Conservation (phyloP, 2,329 filamentous ascomycete genomes). For the Epichloe uncinata region DNA sequence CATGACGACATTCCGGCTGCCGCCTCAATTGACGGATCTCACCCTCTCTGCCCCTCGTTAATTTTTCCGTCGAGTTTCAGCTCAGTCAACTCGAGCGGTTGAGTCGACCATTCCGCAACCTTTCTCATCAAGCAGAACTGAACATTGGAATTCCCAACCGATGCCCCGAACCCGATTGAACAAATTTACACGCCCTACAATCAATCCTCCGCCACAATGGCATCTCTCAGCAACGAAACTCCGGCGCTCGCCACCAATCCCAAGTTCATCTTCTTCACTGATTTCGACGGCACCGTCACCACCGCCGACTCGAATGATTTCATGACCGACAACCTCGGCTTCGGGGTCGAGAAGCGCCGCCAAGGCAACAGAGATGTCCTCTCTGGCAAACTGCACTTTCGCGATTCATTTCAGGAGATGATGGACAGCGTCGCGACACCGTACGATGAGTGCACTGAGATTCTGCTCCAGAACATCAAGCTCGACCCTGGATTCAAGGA, state of each 20-base stretch:
- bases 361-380: slow-evolving; percentile 68
- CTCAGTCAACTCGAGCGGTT: too few relatives aligned
- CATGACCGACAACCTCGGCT: slow-evolving; percentile 87
- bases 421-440: slow-evolving; percentile 74
- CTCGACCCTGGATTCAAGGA: slow-evolving; percentile 79
- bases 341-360: slow-evolving; percentile 56
- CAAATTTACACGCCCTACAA: not conserved
- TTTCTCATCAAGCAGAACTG: too few relatives aligned
- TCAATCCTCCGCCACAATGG: slow-evolving; percentile 23
- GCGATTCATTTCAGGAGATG: slow-evolving; percentile 83
- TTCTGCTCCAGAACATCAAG: slow-evolving; percentile 68
- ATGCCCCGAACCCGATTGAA: not conserved
- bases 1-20: slow-evolving; percentile 8
- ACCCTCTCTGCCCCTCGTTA: not conserved
- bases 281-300: slow-evolving; percentile 96
- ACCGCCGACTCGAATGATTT: slow-evolving; percentile 51
- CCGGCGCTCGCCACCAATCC: slow-evolving; percentile 55
- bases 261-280: slow-evolving; percentile 95
- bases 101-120: too few relatives aligned
- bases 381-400: slow-evolving; percentile 55
- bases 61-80: not conserved
- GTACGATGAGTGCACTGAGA: slow-evolving; percentile 68
- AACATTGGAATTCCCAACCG: not conserved
- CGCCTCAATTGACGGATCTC: not conserved
- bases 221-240: slow-evolving; percentile 28